Percentiles rank a stretch among this genome's conserved stretches.
Conservation (phyloP, 78 protist genomes). For the Protostelium mycophagum region DNA sequence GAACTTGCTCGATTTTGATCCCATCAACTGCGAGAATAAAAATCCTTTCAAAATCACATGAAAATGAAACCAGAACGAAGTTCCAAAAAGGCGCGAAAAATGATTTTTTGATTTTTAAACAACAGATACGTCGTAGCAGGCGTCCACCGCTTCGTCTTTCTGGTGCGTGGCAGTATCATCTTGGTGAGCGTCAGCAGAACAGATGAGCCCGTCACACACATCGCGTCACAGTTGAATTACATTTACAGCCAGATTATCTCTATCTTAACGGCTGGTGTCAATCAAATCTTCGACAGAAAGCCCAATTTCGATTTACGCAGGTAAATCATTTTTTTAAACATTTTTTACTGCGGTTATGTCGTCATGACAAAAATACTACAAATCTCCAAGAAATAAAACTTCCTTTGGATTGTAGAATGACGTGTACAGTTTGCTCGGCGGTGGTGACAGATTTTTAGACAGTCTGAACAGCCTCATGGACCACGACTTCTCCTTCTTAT, state of each 20-base stretch:
- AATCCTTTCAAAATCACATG: too few species aligned
- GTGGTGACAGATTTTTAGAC: neutral
- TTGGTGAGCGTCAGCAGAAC: slow-evolving; percentile 33
- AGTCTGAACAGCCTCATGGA: neutral
- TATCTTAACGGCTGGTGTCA: slow-evolving; percentile 27
- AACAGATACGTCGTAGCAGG: slow-evolving; percentile 32
- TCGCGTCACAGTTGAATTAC: slow-evolving; percentile 31
- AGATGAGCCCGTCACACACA: slow-evolving; percentile 27
- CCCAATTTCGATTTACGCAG: neutral
- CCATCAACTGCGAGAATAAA: too few species aligned
- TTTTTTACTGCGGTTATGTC: too few species aligned
- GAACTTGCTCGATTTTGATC: too few species aligned
- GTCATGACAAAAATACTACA: too few species aligned
- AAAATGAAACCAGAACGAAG: too few species aligned
- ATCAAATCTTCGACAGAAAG: slow-evolving; percentile 4
- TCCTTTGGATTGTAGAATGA: too few species aligned
- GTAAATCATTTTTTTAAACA: too few species aligned
- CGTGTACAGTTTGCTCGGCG: slow-evolving; percentile 2
- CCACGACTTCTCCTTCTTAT: neutral
- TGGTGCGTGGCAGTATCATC: slow-evolving; percentile 15
- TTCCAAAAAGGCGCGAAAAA: too few species aligned
- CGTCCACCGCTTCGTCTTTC: slow-evolving; percentile 23
- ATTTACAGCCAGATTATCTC: slow-evolving; percentile 24
- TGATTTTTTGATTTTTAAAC: too few species aligned
- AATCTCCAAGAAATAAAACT: too few species aligned